Conservation (phyloP, 805 yeast genomes). For the Saturnispora quitensis region DNA sequence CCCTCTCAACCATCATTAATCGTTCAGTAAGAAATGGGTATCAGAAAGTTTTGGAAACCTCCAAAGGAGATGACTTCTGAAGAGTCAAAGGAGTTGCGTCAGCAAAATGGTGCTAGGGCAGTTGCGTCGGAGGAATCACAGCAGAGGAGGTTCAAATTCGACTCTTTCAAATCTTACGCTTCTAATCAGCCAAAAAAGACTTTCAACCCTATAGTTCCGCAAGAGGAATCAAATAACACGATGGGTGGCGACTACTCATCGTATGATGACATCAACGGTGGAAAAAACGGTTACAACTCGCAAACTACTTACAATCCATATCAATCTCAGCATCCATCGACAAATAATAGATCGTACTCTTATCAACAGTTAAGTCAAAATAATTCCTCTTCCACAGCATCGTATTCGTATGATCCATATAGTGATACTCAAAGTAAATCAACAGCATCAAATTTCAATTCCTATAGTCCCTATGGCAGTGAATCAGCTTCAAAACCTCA, state of each 20-base stretch:
- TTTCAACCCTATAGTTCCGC: conserved; percentile 17
- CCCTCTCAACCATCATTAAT: no score
- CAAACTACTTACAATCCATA: conserved; percentile 13
- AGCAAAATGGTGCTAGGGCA: conserved; percentile 31
- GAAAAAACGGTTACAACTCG: neutral
- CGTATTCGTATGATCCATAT: neutral
- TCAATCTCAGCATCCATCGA: neutral
- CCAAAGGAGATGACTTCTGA: conserved; percentile 39
- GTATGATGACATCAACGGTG: conserved; percentile 5
- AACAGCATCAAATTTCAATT: neutral
- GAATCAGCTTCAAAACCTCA: conserved; percentile 4
- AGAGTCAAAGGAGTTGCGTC: conserved; percentile 33
- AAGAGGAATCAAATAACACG: conserved; percentile 7
- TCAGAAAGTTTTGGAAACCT: conserved; percentile 40
- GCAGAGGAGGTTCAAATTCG: conserved; percentile 34
- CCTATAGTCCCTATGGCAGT: conserved; percentile 4
- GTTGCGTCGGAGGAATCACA: conserved; percentile 28
- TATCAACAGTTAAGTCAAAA: neutral
- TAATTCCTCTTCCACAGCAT: neutral
- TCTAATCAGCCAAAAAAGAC: conserved; percentile 26
- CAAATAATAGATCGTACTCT: neutral
- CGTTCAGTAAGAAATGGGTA: conserved; percentile 31
- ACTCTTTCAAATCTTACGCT: conserved; percentile 41
- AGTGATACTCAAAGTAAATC: neutral
- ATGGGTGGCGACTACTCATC: conserved; percentile 6